Percentiles rank a stretch among this genome's conserved stretches.
Conservation (phyloP, 495 filamentous ascomycete genomes). For the Elaphomyces granulatus region DNA sequence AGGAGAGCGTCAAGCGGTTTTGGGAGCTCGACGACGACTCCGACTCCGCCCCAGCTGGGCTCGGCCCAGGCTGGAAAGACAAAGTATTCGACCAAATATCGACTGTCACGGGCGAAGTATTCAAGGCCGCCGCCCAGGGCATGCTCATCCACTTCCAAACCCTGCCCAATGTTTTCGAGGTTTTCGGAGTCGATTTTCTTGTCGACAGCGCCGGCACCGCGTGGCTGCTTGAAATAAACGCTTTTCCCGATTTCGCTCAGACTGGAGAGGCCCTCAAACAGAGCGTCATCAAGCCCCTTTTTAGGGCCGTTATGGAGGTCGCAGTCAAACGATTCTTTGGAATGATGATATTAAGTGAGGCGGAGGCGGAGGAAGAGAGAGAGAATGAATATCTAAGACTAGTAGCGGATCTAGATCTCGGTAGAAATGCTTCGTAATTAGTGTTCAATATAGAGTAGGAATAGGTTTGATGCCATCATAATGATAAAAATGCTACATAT, state of each 20-base stretch:
- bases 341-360: slow-evolving; percentile 2
- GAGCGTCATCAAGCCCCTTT: slow-evolving; percentile 54
- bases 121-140: slow-evolving; percentile 66
- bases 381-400: slow-evolving; percentile 30
- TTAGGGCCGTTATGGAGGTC: slow-evolving; percentile 53
- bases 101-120: slow-evolving; percentile 53
- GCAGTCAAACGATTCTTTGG: slow-evolving; percentile 52
- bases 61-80: slow-evolving; percentile 37
- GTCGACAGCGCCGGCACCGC: slow-evolving; percentile 48
- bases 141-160: slow-evolving; percentile 90
- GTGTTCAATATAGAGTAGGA: too few relatives aligned
- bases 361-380: slow-evolving; percentile 14
- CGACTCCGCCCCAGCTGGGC: slow-evolving; percentile 9
- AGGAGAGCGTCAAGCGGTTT: slow-evolving; percentile 53
- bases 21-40: slow-evolving; percentile 44
- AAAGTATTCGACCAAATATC: slow-evolving; percentile 59
- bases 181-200: slow-evolving; percentile 85
- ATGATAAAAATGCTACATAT: too few relatives aligned
- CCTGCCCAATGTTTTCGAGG: slow-evolving; percentile 73
- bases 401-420: slow-evolving; percentile 50
- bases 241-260: slow-evolving; percentile 89
- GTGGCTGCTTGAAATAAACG: slow-evolving; percentile 86
- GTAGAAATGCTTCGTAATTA: too few relatives aligned
- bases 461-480: too few relatives aligned
- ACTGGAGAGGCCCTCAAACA: slow-evolving; percentile 59